Conservation (phyloP, 1,139 yeast species). For the Candida pseudoviswanathii region DNA sequence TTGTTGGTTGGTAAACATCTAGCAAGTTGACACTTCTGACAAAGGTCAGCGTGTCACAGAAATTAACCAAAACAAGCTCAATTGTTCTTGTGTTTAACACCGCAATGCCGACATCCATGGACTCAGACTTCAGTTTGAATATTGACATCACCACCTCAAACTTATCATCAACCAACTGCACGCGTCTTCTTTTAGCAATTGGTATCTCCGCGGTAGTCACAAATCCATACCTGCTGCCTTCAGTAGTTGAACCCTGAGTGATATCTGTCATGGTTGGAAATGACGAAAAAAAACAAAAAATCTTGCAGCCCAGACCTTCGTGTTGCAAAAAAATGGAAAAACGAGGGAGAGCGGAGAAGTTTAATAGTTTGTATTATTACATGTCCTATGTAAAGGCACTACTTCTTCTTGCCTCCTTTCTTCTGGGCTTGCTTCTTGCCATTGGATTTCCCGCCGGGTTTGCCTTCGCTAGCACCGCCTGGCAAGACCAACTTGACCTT, state of each 20-base stretch:
- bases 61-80: constrained; percentile 31
- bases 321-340: constrained; percentile 2
- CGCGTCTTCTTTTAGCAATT: constrained; percentile 2
- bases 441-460: constrained; percentile 4
- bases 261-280: background rate
- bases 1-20: constrained; percentile 36
- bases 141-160: constrained; percentile 14
- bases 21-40: constrained; percentile 46
- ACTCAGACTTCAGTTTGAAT: constrained; percentile 12
- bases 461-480: constrained; percentile 19
- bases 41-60: constrained; percentile 46
- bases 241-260: background rate
- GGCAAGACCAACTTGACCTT: constrained; percentile 45
- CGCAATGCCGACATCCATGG: constrained; percentile 15
- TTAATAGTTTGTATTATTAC: no score
- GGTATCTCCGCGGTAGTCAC: constrained; percentile 6
- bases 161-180: constrained; percentile 6
- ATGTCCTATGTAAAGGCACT: background rate
- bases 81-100: constrained; percentile 10
- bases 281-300: background rate
- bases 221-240: constrained; percentile 11
- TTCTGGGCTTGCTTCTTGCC: constrained; percentile 6
- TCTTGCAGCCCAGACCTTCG: background rate
- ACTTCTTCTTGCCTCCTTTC: constrained; percentile 15
- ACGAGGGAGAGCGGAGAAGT: no score